Evolutionary conservation across 345 rosid genomes (phyloP).

Genomic region (Camelina hispida): DNA sequence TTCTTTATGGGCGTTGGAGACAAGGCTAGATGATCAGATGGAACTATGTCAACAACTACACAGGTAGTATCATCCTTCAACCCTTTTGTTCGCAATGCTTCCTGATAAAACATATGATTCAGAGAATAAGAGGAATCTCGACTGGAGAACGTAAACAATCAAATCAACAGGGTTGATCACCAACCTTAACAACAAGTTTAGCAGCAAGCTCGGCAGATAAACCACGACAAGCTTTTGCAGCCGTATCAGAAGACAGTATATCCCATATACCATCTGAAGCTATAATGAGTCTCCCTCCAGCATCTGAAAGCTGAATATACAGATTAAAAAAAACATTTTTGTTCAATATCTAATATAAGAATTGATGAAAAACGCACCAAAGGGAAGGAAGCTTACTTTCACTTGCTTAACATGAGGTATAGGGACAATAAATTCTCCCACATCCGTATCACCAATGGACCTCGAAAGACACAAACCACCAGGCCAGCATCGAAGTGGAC

Average conservation of each 20-base stretch:
- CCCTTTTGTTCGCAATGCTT: conserved; percentile 95
- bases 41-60: conserved; percentile 96
- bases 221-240: conserved; percentile 95
- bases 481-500: conserved; percentile 99
- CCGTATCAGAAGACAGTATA: conserved; percentile 86
- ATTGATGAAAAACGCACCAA: conserved; percentile 18
- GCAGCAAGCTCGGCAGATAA: conserved; percentile 98
- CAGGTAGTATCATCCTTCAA: conserved; percentile 99
- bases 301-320: conserved; percentile 71
- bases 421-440: conserved; percentile 97
- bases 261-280: conserved; percentile 99
- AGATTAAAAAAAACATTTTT: neutral
- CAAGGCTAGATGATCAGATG: conserved; percentile 72
- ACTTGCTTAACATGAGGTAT: conserved; percentile 99
- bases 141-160: conserved; percentile 6
- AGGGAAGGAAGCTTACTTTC: conserved; percentile 59
- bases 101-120: conserved; percentile 52
- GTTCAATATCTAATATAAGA: conserved; percentile 11
- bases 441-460: conserved; percentile 99
- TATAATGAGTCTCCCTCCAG: conserved; percentile 95
- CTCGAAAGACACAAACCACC: conserved; percentile 99
- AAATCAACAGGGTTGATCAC: conserved; percentile 2
- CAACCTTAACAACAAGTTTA: conserved; percentile 96
- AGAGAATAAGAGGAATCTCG: conserved; percentile 14
- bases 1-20: conserved; percentile 77